Percentiles rank a stretch among this genome's conserved stretches.
Evolutionary conservation across 257 asterid genomes (phyloP).

Genomic region (Solanum ossicruentum): DNA sequence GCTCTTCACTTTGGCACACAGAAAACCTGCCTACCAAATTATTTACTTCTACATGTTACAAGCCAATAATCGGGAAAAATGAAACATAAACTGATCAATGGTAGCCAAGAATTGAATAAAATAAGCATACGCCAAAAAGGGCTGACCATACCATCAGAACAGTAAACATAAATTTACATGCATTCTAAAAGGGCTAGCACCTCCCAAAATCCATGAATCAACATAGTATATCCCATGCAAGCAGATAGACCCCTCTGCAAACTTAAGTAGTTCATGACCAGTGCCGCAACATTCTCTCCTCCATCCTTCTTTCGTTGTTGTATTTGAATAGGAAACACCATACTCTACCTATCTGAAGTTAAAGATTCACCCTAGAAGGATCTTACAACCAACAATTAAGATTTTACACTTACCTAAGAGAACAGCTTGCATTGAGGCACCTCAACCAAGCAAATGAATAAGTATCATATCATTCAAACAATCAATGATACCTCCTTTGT

Average conservation of each 20-base stretch:
- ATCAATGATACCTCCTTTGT: not conserved
- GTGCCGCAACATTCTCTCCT: not conserved
- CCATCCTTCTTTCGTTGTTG: not conserved
- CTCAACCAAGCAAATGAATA: not conserved
- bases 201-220: not conserved
- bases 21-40: not conserved
- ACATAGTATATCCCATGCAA: not conserved
- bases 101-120: not conserved
- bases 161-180: not conserved
- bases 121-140: not conserved
- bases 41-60: not conserved
- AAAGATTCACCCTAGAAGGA: not conserved
- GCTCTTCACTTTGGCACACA: not conserved
- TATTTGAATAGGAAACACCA: not conserved
- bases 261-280: not conserved
- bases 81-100: not conserved
- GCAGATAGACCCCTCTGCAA: not conserved
- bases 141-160: not conserved
- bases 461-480: not conserved
- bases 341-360: not conserved
- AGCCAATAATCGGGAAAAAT: not conserved
- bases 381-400: not conserved
- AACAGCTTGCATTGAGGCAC: not conserved
- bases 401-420: not conserved
- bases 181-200: not conserved